Base-by-base conservation (phyloP, 1,139 yeast species). In the Candida sanyaensis region DNA sequence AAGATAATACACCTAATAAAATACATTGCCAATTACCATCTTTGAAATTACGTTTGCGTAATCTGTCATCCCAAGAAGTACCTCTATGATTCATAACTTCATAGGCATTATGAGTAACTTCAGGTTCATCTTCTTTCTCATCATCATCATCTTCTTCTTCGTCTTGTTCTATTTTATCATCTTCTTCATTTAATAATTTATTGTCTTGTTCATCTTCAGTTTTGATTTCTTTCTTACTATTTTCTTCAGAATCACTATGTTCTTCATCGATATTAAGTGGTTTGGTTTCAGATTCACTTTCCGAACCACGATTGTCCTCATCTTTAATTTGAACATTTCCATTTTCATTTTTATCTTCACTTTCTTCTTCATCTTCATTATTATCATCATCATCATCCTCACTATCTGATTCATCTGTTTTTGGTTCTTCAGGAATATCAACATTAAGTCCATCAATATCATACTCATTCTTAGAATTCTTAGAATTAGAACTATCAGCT, bases 1-100 rank as follows among this genome's bases (percentile, higher is more conserved):
- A 65, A 0, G 85, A 77, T 29, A 91, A 73, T 4, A 91, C 73
- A 17, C 97, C 97, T 41, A 91, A 65, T 32, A 91, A 66, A 42
- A 87, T 80, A 39, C 86, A 77, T 58, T 89, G 86, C 97, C 97
- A 92, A 48, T 83, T 83, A 4, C 97, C 96, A 58, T 89, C 92
- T 58, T 79, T 83, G 63, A 88, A 93, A 57, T 81, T 81, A 49
- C 97, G 81, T 53, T 81, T 84, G 11, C 85, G 78, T 28, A 91
- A 73, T 41, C 96, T 73, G 28, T 88, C 95, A 53, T 84, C 81
- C 97, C 97, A 92, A 17, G 84, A 69, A 0, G 72, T 71, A 41
- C 83, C 83, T 49, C 88, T 75, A 64, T 83, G 83, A 49, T 81
- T 81, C 60, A 88, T 68, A 31, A 80, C 78, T 27, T 74, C 73